Conservation (phyloP, 2,329 filamentous ascomycete species). For the Thielaviopsis musarum region DNA sequence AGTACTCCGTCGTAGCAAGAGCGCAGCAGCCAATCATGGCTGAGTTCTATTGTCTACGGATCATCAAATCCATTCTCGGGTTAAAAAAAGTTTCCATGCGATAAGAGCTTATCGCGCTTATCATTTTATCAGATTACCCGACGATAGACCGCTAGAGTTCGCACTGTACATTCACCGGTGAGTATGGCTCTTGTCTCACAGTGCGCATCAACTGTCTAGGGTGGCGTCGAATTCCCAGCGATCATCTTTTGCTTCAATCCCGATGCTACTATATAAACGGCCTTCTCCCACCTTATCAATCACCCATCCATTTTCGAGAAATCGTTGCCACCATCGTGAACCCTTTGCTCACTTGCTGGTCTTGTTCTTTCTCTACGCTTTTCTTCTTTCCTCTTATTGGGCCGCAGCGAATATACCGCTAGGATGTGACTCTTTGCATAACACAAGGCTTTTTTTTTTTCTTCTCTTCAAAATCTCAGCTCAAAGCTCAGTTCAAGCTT, state of each 20-base stretch:
- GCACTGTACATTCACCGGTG: not conserved
- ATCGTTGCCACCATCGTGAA: not conserved
- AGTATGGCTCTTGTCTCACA: not conserved
- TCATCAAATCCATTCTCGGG: no score
- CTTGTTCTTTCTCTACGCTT: not conserved
- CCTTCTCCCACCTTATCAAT: not conserved
- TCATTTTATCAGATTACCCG: not conserved
- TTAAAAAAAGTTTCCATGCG: not conserved
- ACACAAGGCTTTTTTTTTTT: conserved; percentile 7
- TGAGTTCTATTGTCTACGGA: no score
- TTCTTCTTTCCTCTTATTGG: not conserved
- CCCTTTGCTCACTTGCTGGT: not conserved
- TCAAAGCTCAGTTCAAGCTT: not conserved
- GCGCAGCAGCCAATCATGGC: no score
- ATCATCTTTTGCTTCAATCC: not conserved
- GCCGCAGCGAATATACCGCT: conserved; percentile 1
- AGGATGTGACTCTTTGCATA: conserved; percentile 11
- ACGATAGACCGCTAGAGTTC: not conserved
- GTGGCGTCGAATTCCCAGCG: not conserved
- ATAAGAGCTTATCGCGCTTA: not conserved
- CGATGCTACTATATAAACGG: not conserved
- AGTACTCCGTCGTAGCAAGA: no score
- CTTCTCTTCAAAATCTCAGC: conserved; percentile 4
- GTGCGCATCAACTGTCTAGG: not conserved
- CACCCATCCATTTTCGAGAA: not conserved